Conservation (phyloP, 1,139 yeast genomes). For the Meyerozyma guilliermondii region DNA sequence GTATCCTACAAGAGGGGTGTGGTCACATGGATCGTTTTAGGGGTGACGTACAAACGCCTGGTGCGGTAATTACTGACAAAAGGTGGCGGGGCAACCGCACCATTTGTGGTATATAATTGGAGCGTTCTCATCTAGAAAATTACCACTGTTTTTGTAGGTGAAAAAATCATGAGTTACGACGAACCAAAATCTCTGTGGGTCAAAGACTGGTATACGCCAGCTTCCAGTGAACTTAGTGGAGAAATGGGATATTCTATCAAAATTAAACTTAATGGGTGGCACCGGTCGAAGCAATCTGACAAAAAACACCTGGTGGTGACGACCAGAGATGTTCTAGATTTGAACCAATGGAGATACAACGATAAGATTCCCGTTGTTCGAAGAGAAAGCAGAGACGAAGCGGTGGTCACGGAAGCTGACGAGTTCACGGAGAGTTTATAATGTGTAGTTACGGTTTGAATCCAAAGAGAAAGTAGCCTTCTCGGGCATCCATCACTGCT, state of each 20-base stretch:
- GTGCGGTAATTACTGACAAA: slow-evolving; percentile 1
- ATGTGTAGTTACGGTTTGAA: not conserved
- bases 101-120: not conserved
- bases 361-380: slow-evolving; percentile 13
- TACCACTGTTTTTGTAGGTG: not conserved
- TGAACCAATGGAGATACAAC: slow-evolving; percentile 25
- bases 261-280: slow-evolving; percentile 35
- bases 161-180: slow-evolving; percentile 15
- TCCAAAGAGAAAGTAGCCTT: not conserved
- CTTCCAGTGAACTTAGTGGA: slow-evolving; percentile 4
- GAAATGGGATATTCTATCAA: not conserved
- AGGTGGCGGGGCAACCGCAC: slow-evolving; percentile 3
- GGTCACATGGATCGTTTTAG: slow-evolving; percentile 1
- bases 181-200: slow-evolving; percentile 31
- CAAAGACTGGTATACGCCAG: slow-evolving; percentile 38
- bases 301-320: slow-evolving; percentile 14
- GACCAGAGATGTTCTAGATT: slow-evolving; percentile 25
- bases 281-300: slow-evolving; percentile 17
- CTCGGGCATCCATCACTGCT: not conserved
- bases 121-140: not conserved
- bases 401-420: not conserved
- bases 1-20: not conserved
- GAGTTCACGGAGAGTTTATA: not conserved
- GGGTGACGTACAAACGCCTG: not conserved
- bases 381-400: not conserved